phyloP scores from a whole-genome alignment of 805 yeast species.

The Saccharomycopsis fodiens region DNA sequence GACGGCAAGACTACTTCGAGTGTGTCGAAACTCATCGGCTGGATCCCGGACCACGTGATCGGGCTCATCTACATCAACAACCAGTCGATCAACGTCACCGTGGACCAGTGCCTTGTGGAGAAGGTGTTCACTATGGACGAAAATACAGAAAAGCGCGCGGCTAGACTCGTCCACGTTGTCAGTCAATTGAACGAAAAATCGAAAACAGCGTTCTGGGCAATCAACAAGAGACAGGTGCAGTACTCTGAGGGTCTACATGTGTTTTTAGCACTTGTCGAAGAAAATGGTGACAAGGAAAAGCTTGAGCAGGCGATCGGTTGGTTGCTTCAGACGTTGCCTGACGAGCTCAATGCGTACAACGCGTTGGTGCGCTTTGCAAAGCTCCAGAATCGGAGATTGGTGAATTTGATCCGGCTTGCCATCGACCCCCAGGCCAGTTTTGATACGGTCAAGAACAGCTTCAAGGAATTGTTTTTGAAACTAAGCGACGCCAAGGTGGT shows the following conservation, averaged over 20 bases:
- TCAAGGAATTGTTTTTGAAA: conserved; percentile 43
- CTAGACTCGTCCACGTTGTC: conserved; percentile 44
- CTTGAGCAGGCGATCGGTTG: conserved; percentile 51
- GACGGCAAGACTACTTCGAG: conserved; percentile 3
- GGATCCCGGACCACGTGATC: conserved; percentile 61
- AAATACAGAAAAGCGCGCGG: conserved; percentile 36
- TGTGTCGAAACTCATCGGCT: conserved; percentile 29
- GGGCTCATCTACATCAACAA: conserved; percentile 71
- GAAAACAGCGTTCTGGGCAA: conserved; percentile 57
- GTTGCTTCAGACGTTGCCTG: conserved; percentile 54
- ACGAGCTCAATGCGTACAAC: conserved; percentile 37
- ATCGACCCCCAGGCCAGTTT: conserved; percentile 52
- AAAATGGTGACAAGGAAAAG: conserved; percentile 28
- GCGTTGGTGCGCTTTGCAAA: conserved; percentile 46
- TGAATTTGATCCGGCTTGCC: conserved; percentile 47
- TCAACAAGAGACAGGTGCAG: conserved; percentile 61
- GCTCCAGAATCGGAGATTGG: conserved; percentile 51
- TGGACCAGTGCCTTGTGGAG: conserved; percentile 56
- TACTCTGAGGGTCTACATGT: conserved; percentile 43
- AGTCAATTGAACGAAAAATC: conserved; percentile 48
- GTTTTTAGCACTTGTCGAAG: conserved; percentile 42
- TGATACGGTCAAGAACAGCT: conserved; percentile 49
- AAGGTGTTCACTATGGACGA: conserved; percentile 45
- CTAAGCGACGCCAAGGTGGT: conserved; percentile 45
- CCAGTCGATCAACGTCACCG: conserved; percentile 50